Conservation (phyloP, 352 stramenopile species). For the Phytophthora hibernalis region DNA sequence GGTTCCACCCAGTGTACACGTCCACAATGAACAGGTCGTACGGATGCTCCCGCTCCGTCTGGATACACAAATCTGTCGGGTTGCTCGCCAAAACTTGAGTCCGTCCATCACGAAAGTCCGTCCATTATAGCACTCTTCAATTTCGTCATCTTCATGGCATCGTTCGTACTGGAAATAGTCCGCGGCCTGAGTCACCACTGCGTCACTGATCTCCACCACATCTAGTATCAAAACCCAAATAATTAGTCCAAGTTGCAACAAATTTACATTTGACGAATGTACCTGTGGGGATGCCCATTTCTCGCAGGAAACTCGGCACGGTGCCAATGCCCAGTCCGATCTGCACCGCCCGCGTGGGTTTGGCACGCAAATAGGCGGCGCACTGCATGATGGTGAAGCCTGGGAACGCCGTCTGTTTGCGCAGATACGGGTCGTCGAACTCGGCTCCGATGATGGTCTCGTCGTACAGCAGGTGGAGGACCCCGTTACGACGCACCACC, state of each 20-base stretch:
- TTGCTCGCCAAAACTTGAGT: slow-evolving; percentile 60
- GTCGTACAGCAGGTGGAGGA: slow-evolving; percentile 78
- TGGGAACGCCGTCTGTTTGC: slow-evolving; percentile 71
- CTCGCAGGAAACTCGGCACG: slow-evolving; percentile 70
- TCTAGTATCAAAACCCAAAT: slow-evolving; percentile 34
- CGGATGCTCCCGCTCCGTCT: slow-evolving; percentile 19
- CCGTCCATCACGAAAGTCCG: slow-evolving; percentile 75
- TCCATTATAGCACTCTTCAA: slow-evolving; percentile 47
- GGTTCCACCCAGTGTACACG: slow-evolving; percentile 80
- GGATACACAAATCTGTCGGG: slow-evolving; percentile 24
- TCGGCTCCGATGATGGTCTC: slow-evolving; percentile 81
- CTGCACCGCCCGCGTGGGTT: slow-evolving; percentile 56
- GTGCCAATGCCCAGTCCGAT: slow-evolving; percentile 79
- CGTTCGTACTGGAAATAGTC: slow-evolving; percentile 78
- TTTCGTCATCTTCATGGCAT: slow-evolving; percentile 37
- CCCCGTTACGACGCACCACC: slow-evolving; percentile 57
- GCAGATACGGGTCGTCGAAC: slow-evolving; percentile 70
- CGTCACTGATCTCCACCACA: slow-evolving; percentile 79
- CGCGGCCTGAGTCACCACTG: slow-evolving; percentile 66
- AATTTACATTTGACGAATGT: neutral
- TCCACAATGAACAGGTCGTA: slow-evolving; percentile 76
- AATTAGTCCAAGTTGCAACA: neutral
- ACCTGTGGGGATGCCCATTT: slow-evolving; percentile 66
- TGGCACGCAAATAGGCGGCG: slow-evolving; percentile 55
- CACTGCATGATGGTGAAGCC: slow-evolving; percentile 88